Base-by-base conservation (phyloP, 371 early-diverging fungal species). In the Mucor mucedo region DNA sequence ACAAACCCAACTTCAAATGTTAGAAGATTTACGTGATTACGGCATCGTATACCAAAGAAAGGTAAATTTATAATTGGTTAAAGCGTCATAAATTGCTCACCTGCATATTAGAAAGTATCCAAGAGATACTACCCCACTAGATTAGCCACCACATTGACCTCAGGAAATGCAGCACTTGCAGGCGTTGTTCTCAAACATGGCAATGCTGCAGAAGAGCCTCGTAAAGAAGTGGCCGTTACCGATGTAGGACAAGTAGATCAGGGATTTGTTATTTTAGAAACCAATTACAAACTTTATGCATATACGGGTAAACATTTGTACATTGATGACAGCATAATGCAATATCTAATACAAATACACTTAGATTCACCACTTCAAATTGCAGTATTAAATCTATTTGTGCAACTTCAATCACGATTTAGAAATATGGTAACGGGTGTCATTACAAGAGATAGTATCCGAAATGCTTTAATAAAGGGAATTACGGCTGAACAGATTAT, bases 401-500 rank as follows among this genome's bases (percentile, higher is more conserved):
- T 93, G 8, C 83, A 89, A 35, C 73, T 97, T 28, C 86, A 91
- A 63, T 83, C 88, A 16, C 89, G 95, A 27, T 98, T 99, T 70
- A 87, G 92, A 39, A 99, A 99, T 79, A 91, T 99, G 91, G 94
- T 99, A 0, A 88, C 93, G 16, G 98, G 96, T 0, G 83, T 86
- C 2, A 85, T 99, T 33, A 96, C 95, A 2, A 88, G 99, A 53
- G 97, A 98, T 52, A 93, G 95, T 64, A 87, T 99, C 41, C 79
- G 92, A 16, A 85, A 87, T 40, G 99, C 99, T 0, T 77, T 98
- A 29, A 60, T 79, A 29, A 93, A 94, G 28, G 99, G 99, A 8
- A 99, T 99, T 62, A 95, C 98, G 0, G 96, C 98, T 4, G 93
- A 94, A 35, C 99, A 99, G 79, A 97, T 98, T 54, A 91, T 95